phyloP scores from a whole-genome alignment of 176 grass and related monocot species.

The Zea mays region Zm-B73-REFERENCE-NAM-5.0 NC_050105.1:116715001-116715500 shows the following conservation, averaged over 20 bases:
- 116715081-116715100: background rate
- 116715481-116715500: too few species aligned
- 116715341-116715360: background rate
- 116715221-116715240: slow-evolving; percentile 2
- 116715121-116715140: too few species aligned
- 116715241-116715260: background rate
- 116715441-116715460: too few species aligned
- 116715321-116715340: background rate
- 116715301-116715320: background rate
- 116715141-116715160: too few species aligned
- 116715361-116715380: background rate
- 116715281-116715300: background rate
- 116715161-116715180: too few species aligned
- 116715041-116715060: background rate
- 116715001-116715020: slow-evolving; percentile 3
- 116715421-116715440: too few species aligned
- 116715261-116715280: slow-evolving; percentile 12
- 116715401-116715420: slow-evolving; percentile 10
- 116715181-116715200: too few species aligned
- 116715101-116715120: background rate
- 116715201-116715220: background rate
- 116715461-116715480: too few species aligned
- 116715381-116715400: background rate
- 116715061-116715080: background rate
- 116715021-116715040: background rate